A percentile compares a stretch with the other conserved stretches of the same genome.
Evolutionary conservation across 495 filamentous ascomycete species (phyloP).

Genomic region (Bryoglossum gracile): DNA sequence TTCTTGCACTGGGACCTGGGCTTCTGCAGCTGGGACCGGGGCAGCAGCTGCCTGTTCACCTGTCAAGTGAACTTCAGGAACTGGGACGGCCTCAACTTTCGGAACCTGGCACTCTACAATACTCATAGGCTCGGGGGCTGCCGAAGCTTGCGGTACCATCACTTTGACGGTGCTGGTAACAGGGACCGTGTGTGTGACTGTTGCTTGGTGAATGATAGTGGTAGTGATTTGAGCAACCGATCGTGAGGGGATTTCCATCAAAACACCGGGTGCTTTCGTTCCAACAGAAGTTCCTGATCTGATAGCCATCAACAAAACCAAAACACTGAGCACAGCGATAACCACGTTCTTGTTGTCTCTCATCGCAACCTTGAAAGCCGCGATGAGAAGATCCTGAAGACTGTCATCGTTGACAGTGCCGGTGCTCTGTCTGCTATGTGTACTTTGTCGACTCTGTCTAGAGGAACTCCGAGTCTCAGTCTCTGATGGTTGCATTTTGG

Average conservation of each 20-base stretch:
- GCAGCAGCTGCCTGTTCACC: background rate
- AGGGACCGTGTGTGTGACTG: slow-evolving; percentile 5
- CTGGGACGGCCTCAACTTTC: background rate
- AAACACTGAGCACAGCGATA: slow-evolving; percentile 53
- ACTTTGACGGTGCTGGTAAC: background rate
- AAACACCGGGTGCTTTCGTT: background rate
- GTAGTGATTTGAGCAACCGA: slow-evolving; percentile 1
- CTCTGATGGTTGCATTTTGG: slow-evolving; percentile 7
- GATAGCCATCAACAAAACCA: slow-evolving; percentile 48
- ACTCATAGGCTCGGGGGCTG: background rate
- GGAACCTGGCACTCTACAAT: background rate
- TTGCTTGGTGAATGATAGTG: slow-evolving; percentile 5
- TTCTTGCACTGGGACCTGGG: background rate
- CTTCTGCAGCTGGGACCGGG: background rate
- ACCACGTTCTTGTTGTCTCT: slow-evolving; percentile 65
- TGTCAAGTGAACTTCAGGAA: background rate
- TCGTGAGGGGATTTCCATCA: background rate
- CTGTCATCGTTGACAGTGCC: slow-evolving; percentile 31
- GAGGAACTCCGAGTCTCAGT: slow-evolving; percentile 14
- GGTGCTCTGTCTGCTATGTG: too few relatives aligned
- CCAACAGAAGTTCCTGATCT: slow-evolving; percentile 1
- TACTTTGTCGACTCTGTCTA: slow-evolving; percentile 11
- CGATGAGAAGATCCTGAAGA: slow-evolving; percentile 54
- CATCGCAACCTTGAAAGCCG: slow-evolving; percentile 60
- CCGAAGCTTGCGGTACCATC: background rate